Evolutionary conservation across 2,329 filamentous ascomycete species (phyloP), one percentile per base, ranked within the genome.

Genomic region (Myrmaecium sp.): DNA sequence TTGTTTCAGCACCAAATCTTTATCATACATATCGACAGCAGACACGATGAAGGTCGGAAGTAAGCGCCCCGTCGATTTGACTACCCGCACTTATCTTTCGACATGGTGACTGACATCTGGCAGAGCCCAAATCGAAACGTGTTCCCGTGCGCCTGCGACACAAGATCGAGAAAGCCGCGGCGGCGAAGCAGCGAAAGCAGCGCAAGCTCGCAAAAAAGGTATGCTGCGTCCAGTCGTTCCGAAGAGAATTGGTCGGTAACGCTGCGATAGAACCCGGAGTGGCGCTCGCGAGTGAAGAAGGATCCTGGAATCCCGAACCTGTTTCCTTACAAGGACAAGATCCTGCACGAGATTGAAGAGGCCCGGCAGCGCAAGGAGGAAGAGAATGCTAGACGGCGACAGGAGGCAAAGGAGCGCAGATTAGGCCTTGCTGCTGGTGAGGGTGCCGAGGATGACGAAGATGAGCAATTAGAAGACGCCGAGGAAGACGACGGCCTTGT

Each of bases 241-340:
- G 14, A 24, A 8, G 10, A 18, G 5, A 8, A 14, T 2, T 8
- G 18, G 9, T n/a, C 20, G 14, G 39, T 52, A n/a, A 54, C 32
- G 12, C 3, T n/a, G 3, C 4, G 21, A 4, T 35, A 70, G 70
- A 93, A 94, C 53, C 86, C 89, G 17, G 73, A 93, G 80, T 95
- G 89, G 83, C 73, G 79, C 41, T 84, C 82, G 32, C 80, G 83
- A 52, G 52, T 93, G 40, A 95, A 94, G 69, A 98, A 95, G 61
- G 89, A 98, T 44, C 89, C 86, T 14, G 89, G 89, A 25, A 94
- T 98, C 35, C 89, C 89, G 21, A 98, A 95, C 48, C 59, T 94
- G 18, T 98, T 94, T 58, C 89, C 89, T 1, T 94, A 89, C 65
- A 98, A 98, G 61, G 84, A 94, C 52, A 84, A 78, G 62, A 69